These are phyloP conservation scores for Rhizopogon rudus DNA, from an alignment of 768 basidiomycete genomes.

Conservation along the genomic window DNA sequence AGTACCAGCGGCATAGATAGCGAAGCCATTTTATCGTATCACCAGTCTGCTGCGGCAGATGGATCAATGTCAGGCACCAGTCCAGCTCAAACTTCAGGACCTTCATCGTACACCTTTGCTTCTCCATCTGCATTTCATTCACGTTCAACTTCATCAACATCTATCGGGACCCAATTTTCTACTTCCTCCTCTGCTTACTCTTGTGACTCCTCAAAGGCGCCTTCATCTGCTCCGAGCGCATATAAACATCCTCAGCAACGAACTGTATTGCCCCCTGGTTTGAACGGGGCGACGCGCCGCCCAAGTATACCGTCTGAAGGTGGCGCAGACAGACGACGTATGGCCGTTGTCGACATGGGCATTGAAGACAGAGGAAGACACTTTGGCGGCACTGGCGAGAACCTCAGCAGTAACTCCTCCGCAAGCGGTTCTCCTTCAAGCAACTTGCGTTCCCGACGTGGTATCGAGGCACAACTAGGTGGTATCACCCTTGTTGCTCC, in stretches of 20 bases:
- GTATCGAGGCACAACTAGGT: constrained; percentile 29
- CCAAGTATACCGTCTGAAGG: constrained; percentile 54
- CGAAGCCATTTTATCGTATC: constrained; percentile 46
- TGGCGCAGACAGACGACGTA: constrained; percentile 57
- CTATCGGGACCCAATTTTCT: constrained; percentile 23
- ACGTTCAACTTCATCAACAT: constrained; percentile 4
- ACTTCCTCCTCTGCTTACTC: constrained; percentile 50
- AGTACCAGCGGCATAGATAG: constrained; percentile 26
- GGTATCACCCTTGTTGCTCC: constrained; percentile 69
- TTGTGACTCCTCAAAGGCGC: constrained; percentile 29
- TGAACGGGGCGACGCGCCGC: constrained; percentile 33
- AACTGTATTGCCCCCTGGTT: constrained; percentile 22
- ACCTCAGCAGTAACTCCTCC: constrained; percentile 13
- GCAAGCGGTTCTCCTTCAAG: constrained; percentile 24
- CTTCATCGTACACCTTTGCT: constrained; percentile 1
- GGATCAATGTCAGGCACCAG: constrained; percentile 9
- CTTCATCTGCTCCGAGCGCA: constrained; percentile 14
- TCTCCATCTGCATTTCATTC: constrained; percentile 1
- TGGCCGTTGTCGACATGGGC: constrained; percentile 65
- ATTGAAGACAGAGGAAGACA: constrained; percentile 2
- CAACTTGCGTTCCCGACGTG: constrained; percentile 34
- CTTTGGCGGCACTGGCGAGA: background rate
- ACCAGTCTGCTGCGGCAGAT: constrained; percentile 49
- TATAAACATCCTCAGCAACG: constrained; percentile 13
- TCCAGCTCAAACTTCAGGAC: constrained; percentile 20